Conservation (phyloP, 176 grass and related monocot species). For the Themeda triandra region DNA sequence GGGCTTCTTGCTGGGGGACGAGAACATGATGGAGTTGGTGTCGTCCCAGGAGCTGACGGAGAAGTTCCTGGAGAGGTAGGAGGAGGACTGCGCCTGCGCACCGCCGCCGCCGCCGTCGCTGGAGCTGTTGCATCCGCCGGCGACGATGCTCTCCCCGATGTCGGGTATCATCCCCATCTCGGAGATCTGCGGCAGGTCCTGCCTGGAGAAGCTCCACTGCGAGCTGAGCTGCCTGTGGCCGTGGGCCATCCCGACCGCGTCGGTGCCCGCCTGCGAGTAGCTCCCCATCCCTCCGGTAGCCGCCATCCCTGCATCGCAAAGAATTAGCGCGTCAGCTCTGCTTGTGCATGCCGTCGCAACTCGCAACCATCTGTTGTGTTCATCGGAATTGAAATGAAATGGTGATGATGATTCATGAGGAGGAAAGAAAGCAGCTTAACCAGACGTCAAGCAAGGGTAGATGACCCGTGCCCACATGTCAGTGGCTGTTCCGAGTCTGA, state of each 20-base stretch:
- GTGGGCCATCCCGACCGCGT: conserved; percentile 4
- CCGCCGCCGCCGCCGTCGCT: conserved; percentile 21
- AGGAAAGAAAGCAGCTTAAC: too few relatives aligned
- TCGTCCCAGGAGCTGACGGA: conserved; percentile 89
- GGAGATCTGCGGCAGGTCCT: conserved; percentile 68
- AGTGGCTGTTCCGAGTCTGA: not conserved
- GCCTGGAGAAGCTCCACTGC: conserved; percentile 77
- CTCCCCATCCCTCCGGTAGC: conserved; percentile 35
- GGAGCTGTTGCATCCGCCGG: conserved; percentile 40
- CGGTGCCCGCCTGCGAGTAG: conserved; percentile 43
- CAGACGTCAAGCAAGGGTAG: not conserved
- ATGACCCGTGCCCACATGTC: not conserved
- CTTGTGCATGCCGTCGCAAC: not conserved
- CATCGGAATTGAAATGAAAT: not conserved
- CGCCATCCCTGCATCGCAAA: conserved; percentile 26
- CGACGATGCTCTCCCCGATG: conserved; percentile 49
- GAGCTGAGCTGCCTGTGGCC: conserved; percentile 43
- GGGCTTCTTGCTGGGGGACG: conserved; percentile 52
- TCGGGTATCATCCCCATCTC: conserved; percentile 64
- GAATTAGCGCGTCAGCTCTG: not conserved
- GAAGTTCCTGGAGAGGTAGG: conserved; percentile 61
- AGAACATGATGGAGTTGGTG: conserved; percentile 91
- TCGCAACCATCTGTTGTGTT: not conserved
- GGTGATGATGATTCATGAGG: not conserved
- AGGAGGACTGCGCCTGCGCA: conserved; percentile 38